Percentiles rank a stretch among this genome's conserved stretches.
phyloP scores from a whole-genome alignment of 1,139 yeast species.

The Kodamaea ohmeri region DNA sequence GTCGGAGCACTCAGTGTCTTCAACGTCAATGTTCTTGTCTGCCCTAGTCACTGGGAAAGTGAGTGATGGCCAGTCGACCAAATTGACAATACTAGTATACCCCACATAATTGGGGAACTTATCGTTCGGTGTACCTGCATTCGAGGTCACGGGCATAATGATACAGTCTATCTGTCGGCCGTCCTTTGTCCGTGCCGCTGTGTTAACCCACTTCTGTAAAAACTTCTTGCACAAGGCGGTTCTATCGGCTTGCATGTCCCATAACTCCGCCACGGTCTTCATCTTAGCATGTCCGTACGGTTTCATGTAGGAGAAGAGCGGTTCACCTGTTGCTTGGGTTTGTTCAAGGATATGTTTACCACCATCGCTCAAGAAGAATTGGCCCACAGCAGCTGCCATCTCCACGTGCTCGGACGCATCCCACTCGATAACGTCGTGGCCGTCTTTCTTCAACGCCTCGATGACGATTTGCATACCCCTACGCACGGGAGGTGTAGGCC shows the following conservation, averaged over 20 bases:
- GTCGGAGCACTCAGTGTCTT: conserved; percentile 16
- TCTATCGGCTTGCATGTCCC: conserved; percentile 41
- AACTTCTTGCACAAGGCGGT: conserved; percentile 31
- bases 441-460: conserved; percentile 36
- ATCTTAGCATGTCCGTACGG: conserved; percentile 31
- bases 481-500: conserved; percentile 40
- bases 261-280: conserved; percentile 37
- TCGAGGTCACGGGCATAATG: conserved; percentile 47
- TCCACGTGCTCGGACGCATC: conserved; percentile 39
- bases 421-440: conserved; percentile 63
- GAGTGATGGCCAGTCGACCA: conserved; percentile 57
- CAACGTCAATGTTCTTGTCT: conserved; percentile 40
- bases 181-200: conserved; percentile 28
- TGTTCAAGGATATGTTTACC: conserved; percentile 32
- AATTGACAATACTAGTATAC: conserved; percentile 59
- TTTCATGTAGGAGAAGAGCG: conserved; percentile 36
- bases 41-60: conserved; percentile 57
- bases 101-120: conserved; percentile 35
- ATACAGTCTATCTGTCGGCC: conserved; percentile 50
- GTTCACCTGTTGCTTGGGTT: conserved; percentile 45
- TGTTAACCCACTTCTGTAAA: conserved; percentile 37
- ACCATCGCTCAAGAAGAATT: conserved; percentile 49
- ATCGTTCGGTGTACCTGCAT: conserved; percentile 44
- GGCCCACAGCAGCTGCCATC: conserved; percentile 35
- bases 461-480: conserved; percentile 26